phyloP scores from a whole-genome alignment of 2,329 filamentous ascomycete species.

The Coleophoma crateriformis region DNA sequence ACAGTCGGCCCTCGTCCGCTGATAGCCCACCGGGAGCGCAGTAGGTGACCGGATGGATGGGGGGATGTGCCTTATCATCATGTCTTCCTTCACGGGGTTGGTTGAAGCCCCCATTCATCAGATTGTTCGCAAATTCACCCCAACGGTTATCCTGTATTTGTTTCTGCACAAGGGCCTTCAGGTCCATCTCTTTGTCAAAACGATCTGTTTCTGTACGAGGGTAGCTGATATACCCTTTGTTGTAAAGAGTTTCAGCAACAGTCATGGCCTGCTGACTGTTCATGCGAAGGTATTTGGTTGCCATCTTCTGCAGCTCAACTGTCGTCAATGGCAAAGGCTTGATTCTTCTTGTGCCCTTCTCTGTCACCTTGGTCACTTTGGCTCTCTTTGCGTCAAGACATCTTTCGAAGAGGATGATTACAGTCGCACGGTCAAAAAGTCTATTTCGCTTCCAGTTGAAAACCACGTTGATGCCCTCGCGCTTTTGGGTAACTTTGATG shows the following conservation, averaged over 20 bases:
- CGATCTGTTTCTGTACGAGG: constrained; percentile 95
- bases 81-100: constrained; percentile 78
- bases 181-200: constrained; percentile 85
- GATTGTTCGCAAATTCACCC: constrained; percentile 72
- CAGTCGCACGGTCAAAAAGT: constrained; percentile 81
- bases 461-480: constrained; percentile 71
- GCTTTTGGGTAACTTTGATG: constrained; percentile 76
- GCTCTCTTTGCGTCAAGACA: constrained; percentile 74
- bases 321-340: constrained; percentile 91
- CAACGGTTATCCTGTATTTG: constrained; percentile 72
- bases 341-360: constrained; percentile 91
- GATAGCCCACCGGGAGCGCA: constrained; percentile 56
- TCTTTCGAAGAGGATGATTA: constrained; percentile 77
- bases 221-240: constrained; percentile 94
- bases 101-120: constrained; percentile 72
- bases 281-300: constrained; percentile 83
- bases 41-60: constrained; percentile 93
- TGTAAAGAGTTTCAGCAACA: constrained; percentile 81
- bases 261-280: constrained; percentile 87
- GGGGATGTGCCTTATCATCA: constrained; percentile 95
- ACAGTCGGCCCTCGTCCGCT: constrained; percentile 69
- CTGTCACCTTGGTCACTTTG: constrained; percentile 77
- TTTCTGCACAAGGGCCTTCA: constrained; percentile 74
- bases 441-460: constrained; percentile 80
- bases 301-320: constrained; percentile 93